Base-by-base conservation (phyloP, 129 eudicot genomes). In the Mikania micrantha region DNA sequence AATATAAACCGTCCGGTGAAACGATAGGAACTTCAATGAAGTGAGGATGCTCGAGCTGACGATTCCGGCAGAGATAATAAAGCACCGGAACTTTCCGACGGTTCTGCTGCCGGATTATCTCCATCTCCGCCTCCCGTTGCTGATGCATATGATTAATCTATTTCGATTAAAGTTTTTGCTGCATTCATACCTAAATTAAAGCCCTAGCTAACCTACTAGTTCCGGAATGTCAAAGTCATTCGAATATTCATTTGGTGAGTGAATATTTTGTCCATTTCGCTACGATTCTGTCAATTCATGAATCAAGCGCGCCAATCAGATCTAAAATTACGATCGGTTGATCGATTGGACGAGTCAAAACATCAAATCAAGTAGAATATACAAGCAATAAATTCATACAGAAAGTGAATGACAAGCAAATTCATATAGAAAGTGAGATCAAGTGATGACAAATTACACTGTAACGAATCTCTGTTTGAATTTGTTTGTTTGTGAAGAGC, bases 1-100 rank as follows among this genome's bases (percentile, higher is more conserved):
- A 76, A 65, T 77, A 89, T 39, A 89, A 90, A 25, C 99, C 99
- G 22, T 87, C 87, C 4, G 97, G 79, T 13, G 99, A 86, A 44
- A 92, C 79, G 64, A 94, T 75, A 24, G 95, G 59, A 16, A 94
- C 95, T 65, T 94, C 95, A 24, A 94, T 89, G 64, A 94, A 94
- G 75, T 94, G 99, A 69, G 99, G 99, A 87, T 89, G 99, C 68
- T 94, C 97, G 12, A 94, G 95, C 77, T 89, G 99, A 1, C 90
- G 87, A 79, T 94, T 94, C 60, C 88, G 72, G 67, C 82, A 89
- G 6, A 94, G 78, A 78, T 94, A 94, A 71, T 94, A 94, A 39
- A 94, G 85, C 32, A 94, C 99, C 1, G 92, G 80, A 36, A 84
- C 99, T 70, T 81, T 89, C 44, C 82, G 79, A 38, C 53, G 52